These are phyloP conservation scores for Bauhinia variegata DNA, from an alignment of 306 rosid genomes.

Conservation along the genomic window DNA sequence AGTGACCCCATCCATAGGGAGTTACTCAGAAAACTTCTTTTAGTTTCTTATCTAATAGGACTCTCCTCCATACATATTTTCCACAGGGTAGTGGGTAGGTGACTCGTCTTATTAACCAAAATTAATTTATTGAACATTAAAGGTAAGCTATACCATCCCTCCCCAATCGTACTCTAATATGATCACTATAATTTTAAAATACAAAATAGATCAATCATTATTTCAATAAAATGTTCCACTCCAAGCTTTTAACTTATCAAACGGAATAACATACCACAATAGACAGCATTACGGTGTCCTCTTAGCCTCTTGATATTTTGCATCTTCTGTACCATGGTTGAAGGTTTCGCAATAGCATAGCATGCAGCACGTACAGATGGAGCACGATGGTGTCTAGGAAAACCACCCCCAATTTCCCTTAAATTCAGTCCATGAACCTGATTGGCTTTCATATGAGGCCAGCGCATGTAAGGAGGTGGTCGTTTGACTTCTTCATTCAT, in stretches of 20 bases:
- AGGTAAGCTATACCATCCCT: neutral
- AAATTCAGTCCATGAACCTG: slow-evolving; percentile 88
- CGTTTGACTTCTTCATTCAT: slow-evolving; percentile 47
- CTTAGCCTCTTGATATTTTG: slow-evolving; percentile 81
- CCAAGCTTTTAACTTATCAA: slow-evolving; percentile 28
- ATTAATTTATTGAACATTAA: neutral
- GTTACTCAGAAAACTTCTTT: neutral
- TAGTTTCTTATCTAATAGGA: slow-evolving; percentile 12
- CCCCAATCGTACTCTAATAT: neutral
- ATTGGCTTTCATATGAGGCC: slow-evolving; percentile 99
- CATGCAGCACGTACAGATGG: slow-evolving; percentile 95
- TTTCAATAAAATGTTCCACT: slow-evolving; percentile 17
- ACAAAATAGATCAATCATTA: neutral
- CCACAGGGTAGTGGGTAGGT: neutral
- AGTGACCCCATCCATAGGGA: too few relatives aligned
- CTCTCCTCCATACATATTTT: neutral
- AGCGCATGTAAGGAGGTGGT: slow-evolving; percentile 82
- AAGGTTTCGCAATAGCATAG: slow-evolving; percentile 94
- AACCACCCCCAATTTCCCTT: slow-evolving; percentile 99
- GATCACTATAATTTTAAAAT: slow-evolving; percentile 6
- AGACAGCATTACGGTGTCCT: slow-evolving; percentile 98
- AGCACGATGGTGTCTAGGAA: slow-evolving; percentile 89
- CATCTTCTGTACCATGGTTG: slow-evolving; percentile 96
- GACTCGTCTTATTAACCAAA: slow-evolving; percentile 10
- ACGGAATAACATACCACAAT: slow-evolving; percentile 78